These are phyloP conservation scores for Teratosphaeria gauchensis DNA, from an alignment of 2,329 filamentous ascomycete genomes.

Conservation along the genomic window DNA sequence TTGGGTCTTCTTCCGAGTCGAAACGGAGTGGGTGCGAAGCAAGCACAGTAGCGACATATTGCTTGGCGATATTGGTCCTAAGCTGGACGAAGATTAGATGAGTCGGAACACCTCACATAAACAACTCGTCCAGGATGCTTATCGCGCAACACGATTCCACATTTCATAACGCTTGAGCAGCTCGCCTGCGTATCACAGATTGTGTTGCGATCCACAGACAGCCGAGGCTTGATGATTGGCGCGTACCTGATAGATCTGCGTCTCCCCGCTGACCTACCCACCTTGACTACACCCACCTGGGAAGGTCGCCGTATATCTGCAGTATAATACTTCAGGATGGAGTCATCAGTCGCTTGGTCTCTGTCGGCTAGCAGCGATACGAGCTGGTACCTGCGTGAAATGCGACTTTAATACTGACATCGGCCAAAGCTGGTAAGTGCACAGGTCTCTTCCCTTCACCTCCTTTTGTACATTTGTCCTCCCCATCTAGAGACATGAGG, in stretches of 20 bases:
- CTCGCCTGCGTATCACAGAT: background rate
- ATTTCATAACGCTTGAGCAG: background rate
- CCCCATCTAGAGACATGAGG: background rate
- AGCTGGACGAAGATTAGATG: constrained; percentile 4
- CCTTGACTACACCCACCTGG: background rate
- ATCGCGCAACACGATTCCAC: background rate
- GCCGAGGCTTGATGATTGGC: background rate
- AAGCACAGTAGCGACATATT: constrained; percentile 1
- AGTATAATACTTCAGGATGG: background rate
- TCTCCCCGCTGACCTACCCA: background rate
- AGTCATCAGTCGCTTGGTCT: background rate
- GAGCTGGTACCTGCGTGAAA: background rate
- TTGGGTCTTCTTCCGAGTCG: constrained; percentile 93
- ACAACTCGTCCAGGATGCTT: background rate
- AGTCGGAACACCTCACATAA: background rate
- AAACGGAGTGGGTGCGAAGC: constrained; percentile 67
- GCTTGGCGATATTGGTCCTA: constrained; percentile 5
- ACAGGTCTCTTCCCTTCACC: background rate
- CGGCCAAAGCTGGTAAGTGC: background rate
- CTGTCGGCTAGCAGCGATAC: background rate
- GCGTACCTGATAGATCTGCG: background rate
- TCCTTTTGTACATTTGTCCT: background rate
- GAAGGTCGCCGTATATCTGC: background rate
- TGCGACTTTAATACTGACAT: background rate
- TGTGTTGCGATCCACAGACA: background rate